These are phyloP conservation scores for Syncephalastrum racemosum DNA, from an alignment of 371 early-diverging fungal species.

Conservation along the genomic window DNA sequence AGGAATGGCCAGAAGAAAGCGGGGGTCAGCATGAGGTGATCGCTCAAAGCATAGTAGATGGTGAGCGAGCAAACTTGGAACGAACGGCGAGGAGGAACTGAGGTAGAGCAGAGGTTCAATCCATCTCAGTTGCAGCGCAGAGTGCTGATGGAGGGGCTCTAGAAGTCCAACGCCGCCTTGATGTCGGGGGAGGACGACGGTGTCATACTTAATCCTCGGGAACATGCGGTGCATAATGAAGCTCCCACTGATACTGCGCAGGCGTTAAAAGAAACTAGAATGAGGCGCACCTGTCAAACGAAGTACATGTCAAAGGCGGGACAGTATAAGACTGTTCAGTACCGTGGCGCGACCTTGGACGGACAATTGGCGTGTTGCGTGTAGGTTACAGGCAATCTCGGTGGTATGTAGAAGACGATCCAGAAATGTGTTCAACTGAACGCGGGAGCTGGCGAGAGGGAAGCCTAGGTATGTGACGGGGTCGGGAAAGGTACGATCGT, in stretches of 20 bases:
- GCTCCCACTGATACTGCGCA: slow-evolving; percentile 2
- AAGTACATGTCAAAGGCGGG: slow-evolving; percentile 26
- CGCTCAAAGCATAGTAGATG: no score
- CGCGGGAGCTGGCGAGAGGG: slow-evolving; percentile 11
- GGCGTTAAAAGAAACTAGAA: not conserved
- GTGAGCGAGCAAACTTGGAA: no score
- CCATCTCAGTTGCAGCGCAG: no score
- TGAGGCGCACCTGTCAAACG: slow-evolving; percentile 11
- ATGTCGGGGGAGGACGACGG: not conserved
- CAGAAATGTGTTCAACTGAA: slow-evolving; percentile 15
- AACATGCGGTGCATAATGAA: slow-evolving; percentile 15
- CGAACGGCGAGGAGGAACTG: no score
- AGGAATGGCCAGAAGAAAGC: no score
- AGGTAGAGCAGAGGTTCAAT: no score
- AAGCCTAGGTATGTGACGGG: slow-evolving; percentile 23
- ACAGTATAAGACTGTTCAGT: slow-evolving; percentile 22
- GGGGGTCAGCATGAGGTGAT: no score
- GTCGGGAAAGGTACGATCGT: slow-evolving; percentile 6
- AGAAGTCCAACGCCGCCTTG: slow-evolving; percentile 12
- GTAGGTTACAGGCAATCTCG: slow-evolving; percentile 2
- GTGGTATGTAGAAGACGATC: slow-evolving; percentile 10
- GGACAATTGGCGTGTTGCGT: slow-evolving; percentile 12
- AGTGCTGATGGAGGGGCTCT: no score
- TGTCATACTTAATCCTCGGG: slow-evolving; percentile 9
- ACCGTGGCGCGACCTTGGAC: slow-evolving; percentile 21